Evolutionary conservation across 1,284 basidiomycete genomes (phyloP), one percentile per base, ranked within the genome.

Genomic region (Ustilago xerochloae): DNA sequence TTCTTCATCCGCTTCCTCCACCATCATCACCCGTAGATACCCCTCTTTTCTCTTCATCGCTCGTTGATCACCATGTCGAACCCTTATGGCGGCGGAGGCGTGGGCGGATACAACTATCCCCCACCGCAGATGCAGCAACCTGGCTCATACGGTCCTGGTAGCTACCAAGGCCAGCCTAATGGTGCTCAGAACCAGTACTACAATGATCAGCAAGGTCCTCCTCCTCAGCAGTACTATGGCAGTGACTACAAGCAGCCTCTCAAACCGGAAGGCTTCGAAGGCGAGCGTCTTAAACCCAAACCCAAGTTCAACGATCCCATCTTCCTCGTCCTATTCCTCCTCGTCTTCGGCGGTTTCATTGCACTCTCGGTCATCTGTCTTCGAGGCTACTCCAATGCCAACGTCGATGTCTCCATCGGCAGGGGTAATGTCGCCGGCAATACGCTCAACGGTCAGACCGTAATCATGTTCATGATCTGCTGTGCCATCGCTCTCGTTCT

Each of bases 401-500:
- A 55, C 48, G 28, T 79, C 39, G 35, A 54, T 24, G 75, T 52
- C 9, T 63, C 65, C 33, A 59, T 80, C 8, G 74, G 81, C 38
- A 57, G 18, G 13, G 41, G 93, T 91, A 12, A 90, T 92, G 29
- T 88, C 93, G 47, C 54, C 4, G 75, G 93, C 91, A 18, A 92
- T 94, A 87, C 85, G 88, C 18, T 91, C 93, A 84, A 88, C 94
- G 63, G 68, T 13, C 84, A 86, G 86, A 88, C 90, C 0, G 87
- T 88, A 8, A 91, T 91, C 81, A 88, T 94, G 33, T 88, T 93
- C 41, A 87, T 91, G 41, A 84, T 91, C 46, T 88, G 90, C 56
- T 89, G 89, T 13, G 91, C 87, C 6, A 87, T 89, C 24, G 90
- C 88, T 3, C 84, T 91, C 16, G 81, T 90, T 15, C 88, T 91